Base-by-base conservation (phyloP, 2,329 filamentous ascomycete species). In the Aspergillus luchuensis region DNA sequence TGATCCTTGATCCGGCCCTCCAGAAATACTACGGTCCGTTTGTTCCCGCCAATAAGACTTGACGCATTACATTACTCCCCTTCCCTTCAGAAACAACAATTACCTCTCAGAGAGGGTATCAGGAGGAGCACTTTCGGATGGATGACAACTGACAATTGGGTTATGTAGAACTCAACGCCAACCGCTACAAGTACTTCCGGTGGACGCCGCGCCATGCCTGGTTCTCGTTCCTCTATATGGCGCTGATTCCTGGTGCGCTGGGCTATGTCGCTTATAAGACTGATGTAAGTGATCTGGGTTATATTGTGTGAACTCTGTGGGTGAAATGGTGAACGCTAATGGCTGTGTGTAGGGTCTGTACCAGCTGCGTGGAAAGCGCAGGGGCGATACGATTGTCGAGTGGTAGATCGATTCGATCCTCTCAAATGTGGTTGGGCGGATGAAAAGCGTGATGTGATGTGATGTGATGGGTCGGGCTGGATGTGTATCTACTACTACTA, bases 131-230 rank as follows among this genome's bases (percentile, higher is more conserved):
- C 2, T 2, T 7, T 28, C 8, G 25, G 25, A 28, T 28, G 25
- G 11, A 36, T 36, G 33, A 36, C 0, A 36, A 36, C 10, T 36
- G 33, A 36, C 33, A 36, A 13, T 13, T 5, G 33, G 33, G 19
- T 36, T 10, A 6, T 10, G 58, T 54, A 97, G 93, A 90, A 76
- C 91, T 97, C 87, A 87, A 85, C 72, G 82, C 85, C 72, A 92
- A 91, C 82, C 90, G 95, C 67, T 89, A 93, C 86, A 92, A 92
- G 81, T 97, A 91, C 86, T 99, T 98, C 86, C 87, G 92, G 78
- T 98, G 92, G 91, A 98, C 90, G 38, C 85, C 87, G 56, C 85
- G 90, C 72, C 96, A 92, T 49, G 92, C 91, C 30, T 87, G 86
- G 80, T 78, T 97, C 72, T 88, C 89, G 4, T 87, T 97, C 74